Base-by-base conservation (phyloP, 352 stramenopile genomes). In the Phytopythium litorale region DNA sequence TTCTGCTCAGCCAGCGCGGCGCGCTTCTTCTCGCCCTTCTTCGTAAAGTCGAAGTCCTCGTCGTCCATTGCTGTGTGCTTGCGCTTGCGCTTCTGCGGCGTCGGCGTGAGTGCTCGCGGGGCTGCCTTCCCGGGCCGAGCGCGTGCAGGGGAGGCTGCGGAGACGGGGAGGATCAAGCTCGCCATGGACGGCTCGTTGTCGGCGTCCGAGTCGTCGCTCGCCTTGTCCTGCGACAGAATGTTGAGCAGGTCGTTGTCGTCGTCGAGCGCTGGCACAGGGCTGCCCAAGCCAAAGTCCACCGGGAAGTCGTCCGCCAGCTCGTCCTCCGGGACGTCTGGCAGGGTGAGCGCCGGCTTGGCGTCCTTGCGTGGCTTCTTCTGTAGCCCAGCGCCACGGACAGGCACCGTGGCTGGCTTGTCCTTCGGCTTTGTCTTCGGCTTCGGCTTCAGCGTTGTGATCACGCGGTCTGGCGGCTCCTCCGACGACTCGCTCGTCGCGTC, bases 131-230 rank as follows among this genome's bases (percentile, higher is more conserved):
- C 55, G 3, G 63, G 43, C 13, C 58, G 56, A 18, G 30, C 51
- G 16, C 62, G 69, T n/a, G 45, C 68, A 7, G 58, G 37, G 13
- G 63, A 57, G 5, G 64, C 51, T 2, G 70, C 46, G 1, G 73
- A 70, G 13, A 78, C 64, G 1, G 81, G 69, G 11, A 87, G 60
- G 62, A 91, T 83, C 38, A 91, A 72, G 66, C 72, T 86, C 56
- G 73, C 51, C 58, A 78, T 69, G 23, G 79, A 76, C 28, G 72
- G 66, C 37, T 73, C 74, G 15, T 78, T 72, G 43, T 75, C 72
- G 55, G 71, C 58, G 56, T 91, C 81, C 18, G 78, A 80, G 48
- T 91, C 81, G 45, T 91, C 81, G 54, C 82, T 91, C 18, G 62
- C 67, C 38, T 78, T 79, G 35, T 87, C 71, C 49, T 81, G 64